Conservation (phyloP, 139 green algal genomes). For the Coelastrella sp. region DNA sequence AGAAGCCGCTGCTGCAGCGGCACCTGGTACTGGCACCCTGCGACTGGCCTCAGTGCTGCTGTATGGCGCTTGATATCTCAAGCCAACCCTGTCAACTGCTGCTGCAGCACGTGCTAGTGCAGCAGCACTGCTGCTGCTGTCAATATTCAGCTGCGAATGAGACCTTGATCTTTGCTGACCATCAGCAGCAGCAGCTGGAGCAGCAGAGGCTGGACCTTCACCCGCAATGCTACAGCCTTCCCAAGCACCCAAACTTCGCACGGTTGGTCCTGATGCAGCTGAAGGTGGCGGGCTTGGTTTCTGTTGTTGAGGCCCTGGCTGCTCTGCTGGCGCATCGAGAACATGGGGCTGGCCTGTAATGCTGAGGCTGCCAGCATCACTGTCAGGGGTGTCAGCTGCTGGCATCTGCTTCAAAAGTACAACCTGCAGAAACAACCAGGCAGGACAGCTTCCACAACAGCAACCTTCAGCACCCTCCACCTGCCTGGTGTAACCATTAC, state of each 20-base stretch:
- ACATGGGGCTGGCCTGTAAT: background rate
- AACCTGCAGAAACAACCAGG: background rate
- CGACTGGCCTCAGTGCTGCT: background rate
- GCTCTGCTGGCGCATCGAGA: background rate
- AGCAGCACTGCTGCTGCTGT: slow-evolving; percentile 19
- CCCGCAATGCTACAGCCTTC: no score
- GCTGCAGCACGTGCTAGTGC: background rate
- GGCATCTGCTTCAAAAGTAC: background rate
- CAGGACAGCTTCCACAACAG: background rate
- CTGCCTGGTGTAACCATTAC: no score
- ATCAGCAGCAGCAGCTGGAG: background rate
- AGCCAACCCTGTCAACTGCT: background rate
- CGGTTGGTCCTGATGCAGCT: no score
- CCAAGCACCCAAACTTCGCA: no score
- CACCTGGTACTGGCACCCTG: background rate
- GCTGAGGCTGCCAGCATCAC: background rate
- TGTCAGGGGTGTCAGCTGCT: background rate
- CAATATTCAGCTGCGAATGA: background rate
- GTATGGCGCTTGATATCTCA: background rate
- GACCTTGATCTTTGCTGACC: background rate
- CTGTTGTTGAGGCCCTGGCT: background rate
- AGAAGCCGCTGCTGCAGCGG: background rate
- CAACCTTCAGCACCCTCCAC: no score
- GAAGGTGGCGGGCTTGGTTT: background rate
- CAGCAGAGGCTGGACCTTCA: background rate